Percentiles rank a stretch among this genome's conserved stretches.
These are phyloP conservation scores for Wallacemonas sp. DNA, from an alignment of 208 protist genomes.

Conservation along the genomic window DNA sequence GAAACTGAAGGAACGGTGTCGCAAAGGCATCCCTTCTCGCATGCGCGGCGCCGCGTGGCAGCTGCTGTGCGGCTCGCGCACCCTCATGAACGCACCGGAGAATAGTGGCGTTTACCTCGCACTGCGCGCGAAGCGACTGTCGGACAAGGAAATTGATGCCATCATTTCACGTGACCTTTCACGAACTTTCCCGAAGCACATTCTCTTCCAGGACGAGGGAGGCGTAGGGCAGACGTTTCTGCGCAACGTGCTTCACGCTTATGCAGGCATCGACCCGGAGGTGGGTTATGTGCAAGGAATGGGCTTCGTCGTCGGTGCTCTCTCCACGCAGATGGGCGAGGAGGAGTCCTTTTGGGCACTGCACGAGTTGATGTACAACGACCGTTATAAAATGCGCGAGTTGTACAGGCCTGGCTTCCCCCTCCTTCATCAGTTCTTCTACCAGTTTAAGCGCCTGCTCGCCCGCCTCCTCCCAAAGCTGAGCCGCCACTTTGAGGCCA, in stretches of 20 bases:
- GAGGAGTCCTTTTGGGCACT: slow-evolving; percentile 93
- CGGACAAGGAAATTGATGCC: slow-evolving; percentile 55
- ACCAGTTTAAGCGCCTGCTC: slow-evolving; percentile 82
- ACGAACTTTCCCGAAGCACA: slow-evolving; percentile 88
- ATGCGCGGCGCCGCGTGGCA: slow-evolving; percentile 88
- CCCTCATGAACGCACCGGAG: slow-evolving; percentile 60
- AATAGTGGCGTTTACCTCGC: slow-evolving; percentile 74
- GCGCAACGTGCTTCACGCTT: slow-evolving; percentile 89
- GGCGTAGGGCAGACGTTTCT: slow-evolving; percentile 87
- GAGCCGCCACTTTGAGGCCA: slow-evolving; percentile 60
- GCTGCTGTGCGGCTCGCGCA: slow-evolving; percentile 75
- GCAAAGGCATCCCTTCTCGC: slow-evolving; percentile 84
- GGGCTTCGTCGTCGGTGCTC: slow-evolving; percentile 88
- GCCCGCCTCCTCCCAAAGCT: slow-evolving; percentile 75
- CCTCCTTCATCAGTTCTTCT: slow-evolving; percentile 89
- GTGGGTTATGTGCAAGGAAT: slow-evolving; percentile 95
- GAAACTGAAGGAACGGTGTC: slow-evolving; percentile 87
- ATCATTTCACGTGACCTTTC: slow-evolving; percentile 79
- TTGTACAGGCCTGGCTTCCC: slow-evolving; percentile 89
- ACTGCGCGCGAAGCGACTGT: slow-evolving; percentile 62
- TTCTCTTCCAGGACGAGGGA: slow-evolving; percentile 82
- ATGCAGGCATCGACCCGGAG: slow-evolving; percentile 86
- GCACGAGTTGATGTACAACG: slow-evolving; percentile 84
- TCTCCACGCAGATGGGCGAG: slow-evolving; percentile 89
- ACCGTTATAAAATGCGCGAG: slow-evolving; percentile 83